Evolutionary conservation across 345 rosid species (phyloP).

Genomic region (Populus simonii): DNA sequence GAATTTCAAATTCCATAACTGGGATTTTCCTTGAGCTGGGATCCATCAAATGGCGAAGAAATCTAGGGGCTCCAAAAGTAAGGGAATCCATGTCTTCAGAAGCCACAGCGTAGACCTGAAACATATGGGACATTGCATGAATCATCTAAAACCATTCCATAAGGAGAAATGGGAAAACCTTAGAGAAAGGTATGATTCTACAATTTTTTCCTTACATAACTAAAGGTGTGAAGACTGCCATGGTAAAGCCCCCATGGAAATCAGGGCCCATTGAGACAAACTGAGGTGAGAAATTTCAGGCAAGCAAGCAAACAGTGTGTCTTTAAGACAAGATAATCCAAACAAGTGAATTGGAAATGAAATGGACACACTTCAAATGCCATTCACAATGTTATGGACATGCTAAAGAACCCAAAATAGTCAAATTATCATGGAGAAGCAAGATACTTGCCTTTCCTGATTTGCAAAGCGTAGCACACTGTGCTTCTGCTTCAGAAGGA

Average conservation of each 20-base stretch:
- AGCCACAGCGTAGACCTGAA: constrained; percentile 94
- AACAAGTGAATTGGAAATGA: background rate
- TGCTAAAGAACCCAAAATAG: background rate
- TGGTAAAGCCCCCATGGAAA: too few species aligned
- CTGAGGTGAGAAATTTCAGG: background rate
- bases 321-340: background rate
- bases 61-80: constrained; percentile 89
- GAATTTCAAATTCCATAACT: constrained; percentile 84
- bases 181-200: background rate
- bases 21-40: constrained; percentile 90
- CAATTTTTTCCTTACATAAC: background rate
- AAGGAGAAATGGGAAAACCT: background rate
- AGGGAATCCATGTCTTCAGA: constrained; percentile 99
- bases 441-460: constrained; percentile 60
- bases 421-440: background rate
- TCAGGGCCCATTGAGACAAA: too few species aligned
- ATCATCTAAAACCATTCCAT: background rate
- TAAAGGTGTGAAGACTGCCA: too few species aligned
- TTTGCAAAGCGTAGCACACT: constrained; percentile 92
- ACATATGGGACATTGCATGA: background rate
- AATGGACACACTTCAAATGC: background rate
- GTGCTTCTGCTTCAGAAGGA: constrained; percentile 94
- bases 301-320: background rate
- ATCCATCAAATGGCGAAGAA: constrained; percentile 97
- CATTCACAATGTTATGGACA: background rate